Conservation (phyloP, 2,329 filamentous ascomycete genomes). For the Tympanopsis confertula region DNA sequence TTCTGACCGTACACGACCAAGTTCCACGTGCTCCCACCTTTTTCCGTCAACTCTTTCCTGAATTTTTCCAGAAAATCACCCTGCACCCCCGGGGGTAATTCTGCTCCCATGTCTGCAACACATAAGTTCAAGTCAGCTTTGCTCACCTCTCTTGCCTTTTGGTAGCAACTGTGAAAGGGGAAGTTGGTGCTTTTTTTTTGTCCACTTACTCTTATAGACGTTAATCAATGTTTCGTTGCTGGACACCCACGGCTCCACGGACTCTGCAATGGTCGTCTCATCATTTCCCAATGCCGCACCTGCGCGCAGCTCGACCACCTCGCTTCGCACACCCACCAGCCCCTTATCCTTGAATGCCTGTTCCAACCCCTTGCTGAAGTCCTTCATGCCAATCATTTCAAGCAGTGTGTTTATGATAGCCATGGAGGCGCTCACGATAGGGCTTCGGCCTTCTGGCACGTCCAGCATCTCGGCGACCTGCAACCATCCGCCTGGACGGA, state of each 20-base stretch:
- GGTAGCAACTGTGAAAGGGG: no score
- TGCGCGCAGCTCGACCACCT: no score
- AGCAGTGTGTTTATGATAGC: slow-evolving; percentile 3
- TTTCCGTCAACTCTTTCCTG: slow-evolving; percentile 4
- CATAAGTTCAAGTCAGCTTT: no score
- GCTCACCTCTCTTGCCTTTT: no score
- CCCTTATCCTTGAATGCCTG: slow-evolving; percentile 3
- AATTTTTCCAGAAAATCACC: slow-evolving; percentile 4
- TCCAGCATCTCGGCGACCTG: slow-evolving; percentile 4
- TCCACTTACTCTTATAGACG: no score
- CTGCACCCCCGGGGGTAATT: slow-evolving; percentile 1
- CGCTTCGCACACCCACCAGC: slow-evolving; percentile 3
- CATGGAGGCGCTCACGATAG: slow-evolving; percentile 3
- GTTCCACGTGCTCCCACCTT: no score
- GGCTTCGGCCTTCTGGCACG: neutral
- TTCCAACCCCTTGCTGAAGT: slow-evolving; percentile 1
- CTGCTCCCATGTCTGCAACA: neutral
- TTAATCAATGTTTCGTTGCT: no score
- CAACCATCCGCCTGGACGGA: slow-evolving; percentile 6
- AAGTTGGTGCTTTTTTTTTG: no score
- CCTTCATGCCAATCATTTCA: slow-evolving; percentile 3
- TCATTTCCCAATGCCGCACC: no score
- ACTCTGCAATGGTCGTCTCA: no score
- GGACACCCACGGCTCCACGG: no score
- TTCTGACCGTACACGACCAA: no score